These are phyloP conservation scores for Cyberlindnera suaveolens DNA, from an alignment of 805 yeast species.

Conservation along the genomic window DNA sequence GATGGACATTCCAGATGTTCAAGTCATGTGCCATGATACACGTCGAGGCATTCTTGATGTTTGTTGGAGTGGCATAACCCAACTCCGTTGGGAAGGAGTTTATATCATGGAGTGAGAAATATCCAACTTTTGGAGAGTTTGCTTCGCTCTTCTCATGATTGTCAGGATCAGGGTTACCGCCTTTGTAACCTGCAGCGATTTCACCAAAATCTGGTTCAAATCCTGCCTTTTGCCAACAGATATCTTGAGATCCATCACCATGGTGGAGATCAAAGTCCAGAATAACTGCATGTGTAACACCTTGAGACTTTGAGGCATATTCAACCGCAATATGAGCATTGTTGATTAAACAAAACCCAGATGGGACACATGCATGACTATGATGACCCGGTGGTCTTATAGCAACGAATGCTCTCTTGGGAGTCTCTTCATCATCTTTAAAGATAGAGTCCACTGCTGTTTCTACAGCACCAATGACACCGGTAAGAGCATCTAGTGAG, in stretches of 20 bases:
- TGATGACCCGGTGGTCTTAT: conserved; percentile 87
- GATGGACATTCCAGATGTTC: conserved; percentile 79
- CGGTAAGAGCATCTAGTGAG: conserved; percentile 66
- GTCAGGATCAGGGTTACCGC: conserved; percentile 27
- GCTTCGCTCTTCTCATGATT: conserved; percentile 36
- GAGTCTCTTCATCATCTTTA: conserved; percentile 23
- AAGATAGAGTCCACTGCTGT: conserved; percentile 56
- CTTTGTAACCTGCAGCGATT: conserved; percentile 19
- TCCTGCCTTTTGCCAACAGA: conserved; percentile 76
- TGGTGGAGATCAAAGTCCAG: conserved; percentile 82
- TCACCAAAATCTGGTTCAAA: conserved; percentile 44
- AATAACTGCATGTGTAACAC: conserved; percentile 74
- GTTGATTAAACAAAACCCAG: conserved; percentile 78
- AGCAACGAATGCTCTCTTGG: conserved; percentile 53
- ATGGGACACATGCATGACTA: conserved; percentile 75
- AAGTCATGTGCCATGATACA: conserved; percentile 73
- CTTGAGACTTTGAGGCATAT: conserved; percentile 58
- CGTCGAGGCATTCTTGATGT: conserved; percentile 69
- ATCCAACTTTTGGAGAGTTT: conserved; percentile 59
- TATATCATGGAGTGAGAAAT: conserved; percentile 79
- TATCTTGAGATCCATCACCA: conserved; percentile 86
- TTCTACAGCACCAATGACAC: conserved; percentile 73
- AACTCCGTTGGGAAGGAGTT: conserved; percentile 81
- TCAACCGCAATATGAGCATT: conserved; percentile 79
- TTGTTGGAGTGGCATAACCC: conserved; percentile 68